Conservation (phyloP, 2,329 filamentous ascomycete genomes). For the Fusarium sp. region DNA sequence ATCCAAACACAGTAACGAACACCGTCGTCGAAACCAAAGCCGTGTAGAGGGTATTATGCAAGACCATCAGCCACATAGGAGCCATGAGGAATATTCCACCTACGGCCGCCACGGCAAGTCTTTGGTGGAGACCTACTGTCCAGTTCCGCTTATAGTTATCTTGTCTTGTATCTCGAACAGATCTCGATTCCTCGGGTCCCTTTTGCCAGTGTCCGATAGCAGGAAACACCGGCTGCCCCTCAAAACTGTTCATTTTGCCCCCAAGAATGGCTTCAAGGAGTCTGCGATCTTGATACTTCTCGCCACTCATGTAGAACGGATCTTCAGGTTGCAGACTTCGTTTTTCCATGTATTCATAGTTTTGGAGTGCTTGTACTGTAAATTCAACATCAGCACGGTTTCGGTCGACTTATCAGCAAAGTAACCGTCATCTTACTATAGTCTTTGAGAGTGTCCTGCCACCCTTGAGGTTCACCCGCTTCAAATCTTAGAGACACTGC, state of each 20-base stretch:
- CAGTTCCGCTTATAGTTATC: neutral
- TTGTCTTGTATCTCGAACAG: neutral
- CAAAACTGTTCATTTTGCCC: neutral
- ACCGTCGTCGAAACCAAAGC: neutral
- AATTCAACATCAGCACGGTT: neutral
- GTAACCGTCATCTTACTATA: neutral
- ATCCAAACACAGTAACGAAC: neutral
- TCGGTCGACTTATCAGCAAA: neutral
- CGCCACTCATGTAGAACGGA: neutral
- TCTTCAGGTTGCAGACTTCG: neutral
- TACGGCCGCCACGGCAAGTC: neutral
- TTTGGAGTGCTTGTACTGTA: neutral
- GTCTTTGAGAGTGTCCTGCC: neutral
- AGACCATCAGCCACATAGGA: slow-evolving; percentile 3
- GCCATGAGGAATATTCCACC: neutral
- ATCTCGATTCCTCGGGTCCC: neutral
- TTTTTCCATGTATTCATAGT: neutral
- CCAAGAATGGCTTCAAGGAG: neutral
- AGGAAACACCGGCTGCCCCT: neutral
- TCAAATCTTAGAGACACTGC: neutral
- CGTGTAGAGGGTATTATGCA: neutral
- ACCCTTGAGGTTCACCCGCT: neutral
- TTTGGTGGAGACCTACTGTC: neutral
- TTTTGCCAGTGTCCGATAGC: neutral
- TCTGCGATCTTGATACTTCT: neutral